Evolutionary conservation across 129 eudicot genomes (phyloP).

Genomic region (Saposhnikovia divaricata): DNA sequence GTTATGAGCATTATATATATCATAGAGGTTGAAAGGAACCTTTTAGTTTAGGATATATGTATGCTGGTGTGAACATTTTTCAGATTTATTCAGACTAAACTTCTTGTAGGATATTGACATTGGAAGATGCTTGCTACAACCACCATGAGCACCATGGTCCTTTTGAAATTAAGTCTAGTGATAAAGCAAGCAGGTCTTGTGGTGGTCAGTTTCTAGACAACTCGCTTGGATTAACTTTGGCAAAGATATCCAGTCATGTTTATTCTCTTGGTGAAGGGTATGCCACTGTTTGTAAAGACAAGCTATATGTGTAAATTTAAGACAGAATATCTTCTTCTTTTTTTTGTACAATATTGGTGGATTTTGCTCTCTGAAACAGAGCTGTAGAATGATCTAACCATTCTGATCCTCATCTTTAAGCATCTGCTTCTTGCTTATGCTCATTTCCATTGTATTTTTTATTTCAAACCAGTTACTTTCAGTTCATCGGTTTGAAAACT

Average conservation of each 20-base stretch:
- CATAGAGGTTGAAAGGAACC: background rate
- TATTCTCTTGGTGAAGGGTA: constrained; percentile 93
- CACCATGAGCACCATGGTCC: constrained; percentile 19
- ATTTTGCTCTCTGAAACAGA: background rate
- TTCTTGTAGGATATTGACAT: constrained; percentile 61
- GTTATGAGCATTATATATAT: background rate
- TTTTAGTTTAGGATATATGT: background rate
- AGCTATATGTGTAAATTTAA: background rate
- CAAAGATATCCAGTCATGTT: constrained; percentile 64
- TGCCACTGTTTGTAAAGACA: constrained; percentile 9
- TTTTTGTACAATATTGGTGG: constrained; percentile 26
- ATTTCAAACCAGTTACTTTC: background rate
- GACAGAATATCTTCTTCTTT: background rate
- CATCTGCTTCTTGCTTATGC: background rate
- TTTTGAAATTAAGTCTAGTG: constrained; percentile 27
- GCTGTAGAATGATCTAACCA: background rate
- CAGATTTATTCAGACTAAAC: constrained; percentile 19
- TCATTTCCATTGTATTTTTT: background rate
- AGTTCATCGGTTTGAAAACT: background rate
- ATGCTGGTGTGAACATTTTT: background rate
- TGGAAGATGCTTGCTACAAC: constrained; percentile 71
- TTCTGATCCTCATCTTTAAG: background rate
- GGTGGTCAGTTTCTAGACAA: constrained; percentile 36
- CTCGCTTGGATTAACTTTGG: constrained; percentile 60
- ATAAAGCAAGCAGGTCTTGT: constrained; percentile 22